Conservation (phyloP, 805 yeast genomes). For the Myxozyma lipomycoides region DNA sequence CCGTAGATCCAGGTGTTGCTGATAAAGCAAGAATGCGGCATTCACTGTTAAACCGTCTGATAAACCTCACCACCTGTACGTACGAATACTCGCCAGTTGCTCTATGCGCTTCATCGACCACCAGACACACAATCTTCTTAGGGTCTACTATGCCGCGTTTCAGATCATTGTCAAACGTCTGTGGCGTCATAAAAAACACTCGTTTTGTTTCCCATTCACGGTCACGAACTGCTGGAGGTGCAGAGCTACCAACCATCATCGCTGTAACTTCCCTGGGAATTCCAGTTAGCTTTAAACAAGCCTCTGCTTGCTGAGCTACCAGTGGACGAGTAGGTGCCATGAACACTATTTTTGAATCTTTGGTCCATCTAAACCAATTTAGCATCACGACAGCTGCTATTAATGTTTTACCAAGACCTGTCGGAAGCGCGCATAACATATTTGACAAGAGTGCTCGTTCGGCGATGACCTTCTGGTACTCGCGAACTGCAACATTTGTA, state of each 20-base stretch:
- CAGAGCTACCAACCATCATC: slow-evolving; percentile 60
- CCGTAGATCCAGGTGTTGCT: slow-evolving; percentile 90
- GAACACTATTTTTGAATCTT: slow-evolving; percentile 72
- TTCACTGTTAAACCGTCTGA: slow-evolving; percentile 58
- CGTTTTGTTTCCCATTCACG: slow-evolving; percentile 73
- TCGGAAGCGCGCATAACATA: slow-evolving; percentile 84
- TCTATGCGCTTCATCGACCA: slow-evolving; percentile 94
- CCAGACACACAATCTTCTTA: slow-evolving; percentile 64
- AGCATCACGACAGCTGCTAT: slow-evolving; percentile 93
- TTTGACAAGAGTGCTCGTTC: slow-evolving; percentile 67
- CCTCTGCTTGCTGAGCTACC: slow-evolving; percentile 93
- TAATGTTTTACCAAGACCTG: slow-evolving; percentile 96
- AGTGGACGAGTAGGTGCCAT: slow-evolving; percentile 97
- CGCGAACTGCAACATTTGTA: slow-evolving; percentile 74
- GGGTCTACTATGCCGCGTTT: slow-evolving; percentile 73
- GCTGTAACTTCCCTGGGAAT: slow-evolving; percentile 75
- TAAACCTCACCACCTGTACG: slow-evolving; percentile 68
- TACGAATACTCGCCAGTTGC: slow-evolving; percentile 90
- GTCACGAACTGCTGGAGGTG: slow-evolving; percentile 50
- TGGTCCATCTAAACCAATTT: slow-evolving; percentile 84
- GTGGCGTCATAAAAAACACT: slow-evolving; percentile 93
- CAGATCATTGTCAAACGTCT: slow-evolving; percentile 88
- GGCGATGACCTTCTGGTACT: slow-evolving; percentile 82
- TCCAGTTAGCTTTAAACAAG: slow-evolving; percentile 84
- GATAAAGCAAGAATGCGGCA: slow-evolving; percentile 81